These are phyloP conservation scores for Curvularia sp. DNA, from an alignment of 2,329 filamentous ascomycete species.

Conservation along the genomic window DNA sequence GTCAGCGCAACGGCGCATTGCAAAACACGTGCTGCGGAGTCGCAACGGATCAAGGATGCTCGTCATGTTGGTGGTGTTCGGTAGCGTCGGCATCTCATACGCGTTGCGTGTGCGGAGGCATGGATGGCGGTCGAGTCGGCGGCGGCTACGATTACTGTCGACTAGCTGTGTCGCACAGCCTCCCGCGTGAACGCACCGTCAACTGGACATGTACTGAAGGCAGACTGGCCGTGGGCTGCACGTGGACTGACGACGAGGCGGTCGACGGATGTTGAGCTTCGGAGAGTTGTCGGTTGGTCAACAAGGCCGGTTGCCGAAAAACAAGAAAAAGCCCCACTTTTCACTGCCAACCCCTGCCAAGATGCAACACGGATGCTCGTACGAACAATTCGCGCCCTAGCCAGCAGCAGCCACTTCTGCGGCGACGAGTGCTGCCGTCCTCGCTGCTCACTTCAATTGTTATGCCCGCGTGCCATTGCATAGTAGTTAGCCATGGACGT, in stretches of 20 bases:
- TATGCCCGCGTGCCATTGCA: conserved; percentile 8
- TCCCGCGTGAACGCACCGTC: background rate
- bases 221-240: background rate
- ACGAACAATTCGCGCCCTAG: conserved; percentile 6
- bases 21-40: background rate
- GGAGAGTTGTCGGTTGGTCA: background rate
- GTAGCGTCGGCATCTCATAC: background rate
- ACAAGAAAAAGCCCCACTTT: conserved; percentile 2
- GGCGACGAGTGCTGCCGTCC: conserved; percentile 8
- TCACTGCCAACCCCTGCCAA: conserved; percentile 15
- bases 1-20: background rate
- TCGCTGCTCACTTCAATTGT: conserved; percentile 12
- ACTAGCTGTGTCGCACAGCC: background rate
- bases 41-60: background rate
- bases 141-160: background rate
- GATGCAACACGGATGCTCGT: conserved; percentile 6
- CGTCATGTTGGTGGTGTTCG: background rate
- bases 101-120: background rate
- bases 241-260: background rate
- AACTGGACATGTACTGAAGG: background rate
- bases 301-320: background rate
- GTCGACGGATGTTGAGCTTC: background rate
- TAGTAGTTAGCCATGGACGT: conserved; percentile 14
- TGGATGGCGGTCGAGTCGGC: background rate
- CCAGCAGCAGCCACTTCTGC: conserved; percentile 9